Base-by-base conservation (phyloP, 2,329 filamentous ascomycete genomes). In the Pseudocercospora crystallina region DNA sequence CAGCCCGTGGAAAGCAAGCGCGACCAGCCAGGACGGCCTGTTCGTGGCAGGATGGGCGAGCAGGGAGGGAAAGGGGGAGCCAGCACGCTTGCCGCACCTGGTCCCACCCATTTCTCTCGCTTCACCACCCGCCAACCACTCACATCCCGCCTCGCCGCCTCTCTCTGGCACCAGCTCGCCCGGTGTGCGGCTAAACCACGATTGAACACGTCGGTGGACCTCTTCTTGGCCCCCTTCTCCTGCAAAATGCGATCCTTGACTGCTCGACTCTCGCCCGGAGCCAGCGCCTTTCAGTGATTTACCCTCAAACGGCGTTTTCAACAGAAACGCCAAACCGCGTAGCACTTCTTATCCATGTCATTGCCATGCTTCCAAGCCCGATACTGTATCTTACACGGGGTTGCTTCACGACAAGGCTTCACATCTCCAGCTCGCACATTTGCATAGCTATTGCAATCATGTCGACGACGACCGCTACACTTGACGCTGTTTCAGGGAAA, bases 21-120 rank as follows among this genome's bases (percentile, higher is more conserved):
- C 38, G 37, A 34, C 43, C 17, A 8, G 44, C 32, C 32, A 52
- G 41, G 43, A 26, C 20, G 20, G 20, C 20, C 20, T 26, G 20
- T 26, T 26, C 14, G 38, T 11, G 30, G 13, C 14, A 31, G 35
- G 35, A 11, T 20, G 26, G 30, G 31, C 14, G 20, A 11, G 37
- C 43, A 46, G 43, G 49, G 44, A 43, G 49, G 38, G 37, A 36
- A 46, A 37, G 49, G 44, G 49, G 49, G 38, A 36, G 43, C 48
- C 20, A 15, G 31, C n/a, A 43, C 20, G 20, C 20, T 26, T 26
- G 20, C 20, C 20, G 20, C 20, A 26, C 4, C 7, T 3, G 7
- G 20, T 26, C 20, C 20, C 4, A 26, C 20, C 20, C 4, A 26
- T 26, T 26, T 4, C 20, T 26, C 20, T 26, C 20, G 20, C 20